Evolutionary conservation across 108 stramenopile genomes (phyloP).

Genomic region (Aurantiochytrium sp.): DNA sequence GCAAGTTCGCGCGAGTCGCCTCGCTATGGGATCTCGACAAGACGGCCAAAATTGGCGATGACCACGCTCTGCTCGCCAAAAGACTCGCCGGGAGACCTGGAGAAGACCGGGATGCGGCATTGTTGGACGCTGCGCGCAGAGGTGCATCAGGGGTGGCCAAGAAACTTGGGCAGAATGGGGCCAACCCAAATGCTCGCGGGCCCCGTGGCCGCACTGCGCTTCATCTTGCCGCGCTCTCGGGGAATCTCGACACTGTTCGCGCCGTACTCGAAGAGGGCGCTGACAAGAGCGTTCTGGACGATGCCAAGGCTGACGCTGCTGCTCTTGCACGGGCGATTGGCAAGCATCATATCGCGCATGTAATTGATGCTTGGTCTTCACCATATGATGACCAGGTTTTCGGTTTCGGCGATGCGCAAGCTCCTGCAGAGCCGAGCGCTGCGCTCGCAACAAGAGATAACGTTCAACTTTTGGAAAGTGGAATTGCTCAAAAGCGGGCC

Average conservation of each 20-base stretch:
- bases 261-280: neutral
- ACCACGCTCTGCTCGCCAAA: neutral
- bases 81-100: neutral
- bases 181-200: neutral
- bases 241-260: neutral
- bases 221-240: neutral
- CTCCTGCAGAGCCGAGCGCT: neutral
- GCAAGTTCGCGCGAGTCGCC: neutral
- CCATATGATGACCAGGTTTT: neutral
- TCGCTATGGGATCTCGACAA: neutral
- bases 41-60: neutral
- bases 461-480: neutral
- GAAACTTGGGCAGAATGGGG: neutral
- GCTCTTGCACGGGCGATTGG: neutral
- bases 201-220: neutral
- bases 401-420: neutral
- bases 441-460: neutral
- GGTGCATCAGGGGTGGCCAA: neutral
- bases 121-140: neutral
- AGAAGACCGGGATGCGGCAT: neutral
- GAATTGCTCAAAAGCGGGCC: neutral
- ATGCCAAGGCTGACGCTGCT: neutral
- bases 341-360: neutral
- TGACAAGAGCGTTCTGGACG: neutral
- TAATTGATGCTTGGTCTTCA: neutral